Base-by-base conservation (phyloP, 495 filamentous ascomycete genomes). In the Aspergillus bridgeri region DNA sequence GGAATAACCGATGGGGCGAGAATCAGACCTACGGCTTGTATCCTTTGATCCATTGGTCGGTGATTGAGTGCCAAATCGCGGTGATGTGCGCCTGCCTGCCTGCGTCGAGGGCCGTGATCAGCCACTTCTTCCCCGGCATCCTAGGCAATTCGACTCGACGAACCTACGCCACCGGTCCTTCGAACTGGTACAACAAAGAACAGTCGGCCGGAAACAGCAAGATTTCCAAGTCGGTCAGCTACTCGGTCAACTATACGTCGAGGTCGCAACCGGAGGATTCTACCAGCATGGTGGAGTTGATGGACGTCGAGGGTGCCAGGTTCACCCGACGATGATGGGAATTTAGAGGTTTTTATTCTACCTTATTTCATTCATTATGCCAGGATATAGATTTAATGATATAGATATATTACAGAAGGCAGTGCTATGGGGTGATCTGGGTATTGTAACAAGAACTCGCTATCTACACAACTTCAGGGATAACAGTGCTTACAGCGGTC, bases 291-390 rank as follows among this genome's bases (percentile, higher is more conserved):
- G 55, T 61, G 23, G 54, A 49, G 15, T 49, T 61, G 59, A 55
- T 61, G 21, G 59, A 61, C 18, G 54, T 61, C 67, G 93, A 96
- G 73, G 33, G 33, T 4, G 33, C 33, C 11, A 38, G 33, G 33
- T 38, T 11, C 9, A 13, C 33, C 13, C 33, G 11, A 38, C 17
- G 9, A 38, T 11, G 9, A 13, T 15, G 1, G 27, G n/a, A n/a
- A n/a, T n/a, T n/a, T n/a, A n/a, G n/a, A n/a, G n/a, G n/a, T n/a
- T n/a, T 29, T 7, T 9, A 29, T 29, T 29, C 27, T 29, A 29
- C 11, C 3, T 29, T 29, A 29, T 29, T 38, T 38, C 33, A 38
- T 15, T 38, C 17, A 38, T 15, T 9, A 38, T 38, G 33, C 13
- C 33, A 38, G 17, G 33, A 38, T 38, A 7, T 38, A 38, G 11